Evolutionary conservation across 352 stramenopile genomes (phyloP).

Genomic region (Globisporangium iwayamae): DNA sequence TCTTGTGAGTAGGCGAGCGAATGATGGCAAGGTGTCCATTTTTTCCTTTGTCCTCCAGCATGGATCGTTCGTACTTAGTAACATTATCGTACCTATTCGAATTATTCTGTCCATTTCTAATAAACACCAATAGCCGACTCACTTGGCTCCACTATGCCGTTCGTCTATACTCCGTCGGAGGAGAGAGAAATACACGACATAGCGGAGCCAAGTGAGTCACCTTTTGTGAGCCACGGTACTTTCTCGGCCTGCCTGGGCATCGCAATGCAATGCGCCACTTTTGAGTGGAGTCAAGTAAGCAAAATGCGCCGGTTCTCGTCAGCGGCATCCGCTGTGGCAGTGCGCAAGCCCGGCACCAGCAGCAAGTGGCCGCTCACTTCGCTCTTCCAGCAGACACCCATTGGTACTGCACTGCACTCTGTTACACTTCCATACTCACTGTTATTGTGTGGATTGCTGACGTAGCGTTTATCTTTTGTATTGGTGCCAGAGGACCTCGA

Average conservation of each 20-base stretch:
- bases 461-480: neutral
- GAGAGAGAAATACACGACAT: no score
- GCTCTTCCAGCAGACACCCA: conserved; percentile 33
- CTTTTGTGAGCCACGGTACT: no score
- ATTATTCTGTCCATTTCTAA: neutral
- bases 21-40: no score
- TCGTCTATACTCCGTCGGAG: no score
- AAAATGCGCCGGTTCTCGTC: conserved; percentile 32
- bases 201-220: no score
- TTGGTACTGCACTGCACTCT: conserved; percentile 18
- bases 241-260: no score
- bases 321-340: conserved; percentile 15
- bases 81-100: conserved; percentile 3
- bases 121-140: no score
- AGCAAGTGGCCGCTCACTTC: conserved; percentile 22
- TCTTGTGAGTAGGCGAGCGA: no score
- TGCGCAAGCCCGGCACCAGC: conserved; percentile 7
- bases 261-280: neutral
- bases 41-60: neutral
- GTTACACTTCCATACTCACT: neutral
- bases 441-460: neutral
- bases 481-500: conserved; percentile 32
- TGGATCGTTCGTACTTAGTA: neutral
- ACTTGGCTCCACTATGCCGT: no score
- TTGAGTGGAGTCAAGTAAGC: conserved; percentile 11